Base-by-base conservation (phyloP, 768 basidiomycete species). In the Suillus placidus region DNA sequence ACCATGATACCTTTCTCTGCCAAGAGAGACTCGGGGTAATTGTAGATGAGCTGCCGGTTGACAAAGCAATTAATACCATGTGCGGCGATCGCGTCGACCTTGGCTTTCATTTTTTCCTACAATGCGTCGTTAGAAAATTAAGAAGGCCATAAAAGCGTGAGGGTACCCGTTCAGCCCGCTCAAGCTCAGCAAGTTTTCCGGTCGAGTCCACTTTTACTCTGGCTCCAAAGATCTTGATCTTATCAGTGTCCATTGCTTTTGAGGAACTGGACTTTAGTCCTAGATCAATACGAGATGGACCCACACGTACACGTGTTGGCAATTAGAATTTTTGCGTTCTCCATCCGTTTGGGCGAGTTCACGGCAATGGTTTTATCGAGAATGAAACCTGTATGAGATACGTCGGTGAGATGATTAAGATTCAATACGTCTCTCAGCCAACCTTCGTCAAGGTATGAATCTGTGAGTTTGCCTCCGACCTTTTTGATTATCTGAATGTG, bases 401-500 rank as follows among this genome's bases (percentile, higher is more conserved):
- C 14, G 23, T 6, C 18, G 0, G 5, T 58, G 62, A 61, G n/a
- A 64, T 14, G 16, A 51, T 12, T 40, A n/a, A 32, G 10, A 34
- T 20, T 32, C 2, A 54, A 9, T 20, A 18, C 9, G 2, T 54
- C 18, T 54, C 18, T 32, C 18, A 34, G 10, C 80, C 14, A 68
- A 89, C 94, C 97, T 82, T 99, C 97, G 73, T 97, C 96, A 42
- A 99, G 87, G 82, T 99, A 99, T 6, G 95, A 97, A 73, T 99
- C 97, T 0, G 95, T 97, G 71, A 99, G 84, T 82, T 98, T 99
- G 60, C 97, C 97, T 64, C 97, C 97, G 23, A 93, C 94, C 80
- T 98, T 98, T 86, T 99, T 99, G 83, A 99, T 99, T 77, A 99
- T 91, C 79, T 99, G 97, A 70, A 99, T 97, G 77, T 98, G 95